Percentiles rank a stretch among this genome's conserved stretches.
phyloP scores from a whole-genome alignment of 108 stramenopile species.

The Nitzschia sp. region DNA sequence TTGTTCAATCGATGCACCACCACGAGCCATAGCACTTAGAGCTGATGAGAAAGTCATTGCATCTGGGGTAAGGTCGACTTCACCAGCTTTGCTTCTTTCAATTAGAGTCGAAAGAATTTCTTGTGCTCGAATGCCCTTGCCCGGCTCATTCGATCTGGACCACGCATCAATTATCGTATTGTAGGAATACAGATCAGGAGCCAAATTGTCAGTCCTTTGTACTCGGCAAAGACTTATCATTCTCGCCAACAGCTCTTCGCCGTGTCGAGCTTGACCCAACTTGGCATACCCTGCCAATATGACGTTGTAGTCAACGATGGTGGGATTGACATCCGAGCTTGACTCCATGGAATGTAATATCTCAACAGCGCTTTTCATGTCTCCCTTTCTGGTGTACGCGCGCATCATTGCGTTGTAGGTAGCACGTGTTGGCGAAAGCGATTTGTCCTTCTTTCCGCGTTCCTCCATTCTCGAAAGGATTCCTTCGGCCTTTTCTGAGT shows the following conservation, averaged over 20 bases:
- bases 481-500: constrained; percentile 53
- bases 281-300: constrained; percentile 39
- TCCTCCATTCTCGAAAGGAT: constrained; percentile 40
- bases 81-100: not conserved
- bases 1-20: constrained; percentile 18
- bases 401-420: constrained; percentile 53
- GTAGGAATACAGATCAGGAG: constrained; percentile 38
- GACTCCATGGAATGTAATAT: constrained; percentile 30
- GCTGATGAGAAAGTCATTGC: constrained; percentile 16
- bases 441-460: not conserved
- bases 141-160: constrained; percentile 53
- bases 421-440: constrained; percentile 40
- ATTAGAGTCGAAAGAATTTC: constrained; percentile 44
- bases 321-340: not conserved
- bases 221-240: constrained; percentile 30
- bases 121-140: constrained; percentile 59
- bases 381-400: constrained; percentile 43
- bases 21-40: constrained; percentile 24
- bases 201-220: not conserved
- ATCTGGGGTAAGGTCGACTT: not conserved
- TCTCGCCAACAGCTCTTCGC: constrained; percentile 31
- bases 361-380: constrained; percentile 22
- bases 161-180: constrained; percentile 55
- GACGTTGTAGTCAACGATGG: constrained; percentile 36
- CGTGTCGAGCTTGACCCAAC: constrained; percentile 26